Percentiles rank a stretch among this genome's conserved stretches.
Evolutionary conservation across 2,329 filamentous ascomycete species (phyloP).

Genomic region (Hirsutella minnesotensis): DNA sequence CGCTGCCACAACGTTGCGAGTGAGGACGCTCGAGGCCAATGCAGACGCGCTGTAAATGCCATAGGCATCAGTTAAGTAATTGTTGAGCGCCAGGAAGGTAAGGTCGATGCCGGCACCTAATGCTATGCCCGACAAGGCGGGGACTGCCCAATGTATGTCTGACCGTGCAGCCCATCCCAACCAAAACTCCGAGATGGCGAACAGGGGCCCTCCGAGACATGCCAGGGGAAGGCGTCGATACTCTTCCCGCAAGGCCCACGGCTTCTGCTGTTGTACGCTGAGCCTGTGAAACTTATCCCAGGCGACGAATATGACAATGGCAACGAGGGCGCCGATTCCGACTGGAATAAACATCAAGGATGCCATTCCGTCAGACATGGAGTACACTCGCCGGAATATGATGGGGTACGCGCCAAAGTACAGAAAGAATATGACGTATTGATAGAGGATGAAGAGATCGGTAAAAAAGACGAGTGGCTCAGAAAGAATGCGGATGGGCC

Average conservation of each 20-base stretch:
- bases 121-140: conserved; percentile 4
- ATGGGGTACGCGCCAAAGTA: conserved; percentile 45
- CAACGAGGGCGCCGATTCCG: conserved; percentile 4
- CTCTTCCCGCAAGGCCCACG: conserved; percentile 37
- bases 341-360: conserved; percentile 5
- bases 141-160: conserved; percentile 6
- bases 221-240: conserved; percentile 43
- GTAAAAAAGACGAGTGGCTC: conserved; percentile 46
- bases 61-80: conserved; percentile 7
- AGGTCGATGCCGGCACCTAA: conserved; percentile 6
- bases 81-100: conserved; percentile 5
- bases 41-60: conserved; percentile 8
- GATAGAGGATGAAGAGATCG: conserved; percentile 35
- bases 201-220: conserved; percentile 36
- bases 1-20: conserved; percentile 7
- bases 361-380: conserved; percentile 3
- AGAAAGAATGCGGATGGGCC: conserved; percentile 19
- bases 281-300: neutral
- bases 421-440: conserved; percentile 47
- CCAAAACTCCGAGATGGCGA: conserved; percentile 7
- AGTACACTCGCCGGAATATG: conserved; percentile 5
- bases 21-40: conserved; percentile 9
- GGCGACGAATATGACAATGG: conserved; percentile 2
- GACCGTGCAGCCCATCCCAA: conserved; percentile 8
- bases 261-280: neutral